Evolutionary conservation across 805 yeast genomes (phyloP).

Genomic region (Metschnikowia kunwiensis): DNA sequence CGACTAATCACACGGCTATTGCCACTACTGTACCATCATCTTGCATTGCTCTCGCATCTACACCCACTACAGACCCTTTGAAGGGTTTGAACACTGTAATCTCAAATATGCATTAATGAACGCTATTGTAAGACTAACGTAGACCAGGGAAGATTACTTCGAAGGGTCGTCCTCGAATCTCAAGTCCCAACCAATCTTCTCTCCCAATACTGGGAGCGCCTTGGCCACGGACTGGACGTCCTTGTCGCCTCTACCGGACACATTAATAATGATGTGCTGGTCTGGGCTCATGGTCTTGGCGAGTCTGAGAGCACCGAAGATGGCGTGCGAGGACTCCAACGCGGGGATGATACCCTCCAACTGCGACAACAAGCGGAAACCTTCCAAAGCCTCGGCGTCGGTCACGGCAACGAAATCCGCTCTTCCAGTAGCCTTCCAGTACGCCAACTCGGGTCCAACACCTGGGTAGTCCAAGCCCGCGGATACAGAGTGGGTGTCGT

Average conservation of each 20-base stretch:
- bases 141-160: too few relatives aligned
- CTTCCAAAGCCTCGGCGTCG: constrained; percentile 91
- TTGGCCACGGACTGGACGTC: constrained; percentile 98
- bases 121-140: neutral
- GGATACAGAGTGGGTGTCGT: constrained; percentile 95
- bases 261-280: constrained; percentile 78
- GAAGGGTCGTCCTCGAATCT: constrained; percentile 66
- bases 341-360: constrained; percentile 99
- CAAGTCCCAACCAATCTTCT: constrained; percentile 91
- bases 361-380: constrained; percentile 85
- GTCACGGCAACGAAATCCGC: constrained; percentile 90
- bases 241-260: constrained; percentile 98
- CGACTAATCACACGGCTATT: too few relatives aligned
- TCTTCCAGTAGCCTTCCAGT: constrained; percentile 92
- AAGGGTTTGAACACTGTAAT: too few relatives aligned
- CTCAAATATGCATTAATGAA: too few relatives aligned
- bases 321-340: constrained; percentile 94
- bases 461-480: constrained; percentile 99
- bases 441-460: constrained; percentile 97
- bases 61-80: too few relatives aligned
- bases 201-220: constrained; percentile 84
- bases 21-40: too few relatives aligned
- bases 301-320: constrained; percentile 82
- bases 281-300: constrained; percentile 81
- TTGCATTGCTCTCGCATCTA: too few relatives aligned